Base-by-base conservation (phyloP, 805 yeast species). In the Barnettozyma botsteinii region DNA sequence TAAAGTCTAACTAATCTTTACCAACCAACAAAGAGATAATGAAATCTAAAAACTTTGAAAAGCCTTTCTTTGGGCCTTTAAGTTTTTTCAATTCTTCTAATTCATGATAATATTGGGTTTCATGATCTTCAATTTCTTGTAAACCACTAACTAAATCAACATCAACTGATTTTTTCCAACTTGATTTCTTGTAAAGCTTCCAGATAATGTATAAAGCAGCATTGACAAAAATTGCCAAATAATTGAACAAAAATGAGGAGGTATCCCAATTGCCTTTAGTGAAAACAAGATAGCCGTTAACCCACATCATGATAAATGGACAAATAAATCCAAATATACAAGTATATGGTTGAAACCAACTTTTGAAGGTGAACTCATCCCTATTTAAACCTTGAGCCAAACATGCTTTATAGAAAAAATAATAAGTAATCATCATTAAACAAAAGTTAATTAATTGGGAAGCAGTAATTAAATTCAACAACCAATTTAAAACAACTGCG, bases 251-350 rank as follows among this genome's bases (percentile, higher is more conserved):
- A 61, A 86, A 86, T 8, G 68, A 63, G 42, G 77, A 68, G 15
- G 70, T 69, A 15, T 68, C 58, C 88, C 91, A 85, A 40, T 64
- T 55, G 6, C 83, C 85, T 12, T 79, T 79, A 33, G 79, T 57
- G 60, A 86, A 85, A 2, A 79, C 84, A 3, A 72, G 63, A 62
- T 83, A 86, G 5, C 95, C 95, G 45, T 75, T 76, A 20, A 78
- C 62, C 57, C 76, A 60, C 50, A 75, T 54, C 85, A 85, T 69
- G 41, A 65, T 56, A 42, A 69, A 50, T 8, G 76, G 64, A 35
- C 71, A 64, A 19, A 58, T 41, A 6, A 72, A 55, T 0, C 81
- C 81, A 43, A 75, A 57, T 31, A 65, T 64, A 0, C 81, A 72
- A 15, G 73, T 62, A 45, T 69, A 78, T 13, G 87, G 87, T 58